Base-by-base conservation (phyloP, 257 asterid species). In the Agastache rugosa region DNA sequence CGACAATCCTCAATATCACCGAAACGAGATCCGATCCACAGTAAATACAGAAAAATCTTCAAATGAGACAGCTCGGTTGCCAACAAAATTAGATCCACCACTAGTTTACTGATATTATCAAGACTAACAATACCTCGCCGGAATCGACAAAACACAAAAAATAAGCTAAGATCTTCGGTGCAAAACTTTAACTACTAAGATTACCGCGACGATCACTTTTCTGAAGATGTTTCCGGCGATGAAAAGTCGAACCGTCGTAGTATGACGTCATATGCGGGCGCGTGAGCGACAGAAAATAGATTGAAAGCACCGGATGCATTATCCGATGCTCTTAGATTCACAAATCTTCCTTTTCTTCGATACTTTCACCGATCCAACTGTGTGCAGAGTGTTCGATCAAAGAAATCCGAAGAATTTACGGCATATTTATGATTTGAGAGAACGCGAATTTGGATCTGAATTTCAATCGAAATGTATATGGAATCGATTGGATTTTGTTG, bases 261-360 rank as follows among this genome's bases (percentile, higher is more conserved):
- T 83, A 85, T 50, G 79, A 82, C 64, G 70, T 72, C 56, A 76
- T 64, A 69, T 71, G 75, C n/a, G 86, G 77, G 75, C 77, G 85
- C 63, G 81, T 65, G 56, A 79, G 75, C 55, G 75, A 55, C n/a
- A 73, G 41, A 42, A 71, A 69, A 11, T 45, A 71, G 63, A 20
- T 73, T 14, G 84, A 82, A 82, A 83, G 93, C 93, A 87, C 84
- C 93, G 87, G 84, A 78, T 83, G 83, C 93, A 85, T 87, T 62
- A 85, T 82, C 81, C 93, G 93, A 85, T 85, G 93, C 93, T 83
- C 85, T 83, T 83, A 83, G 75, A 81, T 58, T 63, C 73, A 71
- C 75, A 56, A 44, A 17, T 56, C 62, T 63, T 75, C 82, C 50
- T 77, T 60, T 45, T 34, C 27, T 59, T 19, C 22, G 62, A 70